Base-by-base conservation (phyloP, 345 rosid genomes). In the Ceriops decandra region DNA sequence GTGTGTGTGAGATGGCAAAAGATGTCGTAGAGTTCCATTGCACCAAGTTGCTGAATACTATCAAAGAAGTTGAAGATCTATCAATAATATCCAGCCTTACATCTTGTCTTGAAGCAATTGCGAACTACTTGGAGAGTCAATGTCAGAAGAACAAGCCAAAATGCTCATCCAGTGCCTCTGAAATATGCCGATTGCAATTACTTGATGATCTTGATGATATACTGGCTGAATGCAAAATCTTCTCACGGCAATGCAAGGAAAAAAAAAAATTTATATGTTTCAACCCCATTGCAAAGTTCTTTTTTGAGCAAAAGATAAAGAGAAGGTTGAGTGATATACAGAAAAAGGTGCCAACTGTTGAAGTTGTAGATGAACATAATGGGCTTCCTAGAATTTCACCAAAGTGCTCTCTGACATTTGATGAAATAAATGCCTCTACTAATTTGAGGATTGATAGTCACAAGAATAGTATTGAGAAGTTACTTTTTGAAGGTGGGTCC, bases 171-270 rank as follows among this genome's bases (percentile, higher is more conserved):
- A 7, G 0, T 10, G 27, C 42, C 32, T 28, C 33, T 17, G 0
- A 5, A 7, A 49, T 17, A 5, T 30, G 36, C 4, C 17, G 10
- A 0, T 5, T 30, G 59, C 17, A 5, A 0, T 5, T 30, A 46
- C 68, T 65, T 31, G 52, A 31, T 33, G 13, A 28, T 7, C 68
- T 65, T 46, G 52, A 65, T 28, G 68, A 65, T 33, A 5, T 52
- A 28, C 11, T 65, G 22, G 15, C 58, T 7, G 68, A 65, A 24
- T 65, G 68, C 68, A 27, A 16, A 52, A 52, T n/a, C 42, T 65
- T 65, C 38, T 57, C 68, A 0, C 57, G 15, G 2, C 58, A 52
- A 51, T n/a, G 52, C 27, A 36, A 21, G 21, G 36, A 13, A 28
- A 7, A 5, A 20, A 65, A 51, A 31, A 65, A 31, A 22, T 0